Percentiles rank a stretch among this genome's conserved stretches.
Conservation (phyloP, 805 yeast species). For the Candida dendrica region DNA sequence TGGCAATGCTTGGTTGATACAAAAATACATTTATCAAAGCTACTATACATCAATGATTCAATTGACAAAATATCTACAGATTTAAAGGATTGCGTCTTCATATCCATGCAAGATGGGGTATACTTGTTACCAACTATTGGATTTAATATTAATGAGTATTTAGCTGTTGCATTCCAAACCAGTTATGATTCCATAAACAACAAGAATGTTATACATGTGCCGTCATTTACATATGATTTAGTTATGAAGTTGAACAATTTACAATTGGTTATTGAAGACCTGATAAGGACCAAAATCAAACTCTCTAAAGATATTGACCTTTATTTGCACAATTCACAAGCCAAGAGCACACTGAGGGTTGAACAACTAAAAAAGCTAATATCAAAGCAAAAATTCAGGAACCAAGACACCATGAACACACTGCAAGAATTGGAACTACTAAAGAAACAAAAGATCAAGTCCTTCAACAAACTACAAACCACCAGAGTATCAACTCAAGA, state of each 20-base stretch:
- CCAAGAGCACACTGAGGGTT: slow-evolving; percentile 1
- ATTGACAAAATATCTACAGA: slow-evolving; percentile 12
- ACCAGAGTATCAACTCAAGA: neutral
- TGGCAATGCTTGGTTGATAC: slow-evolving; percentile 22
- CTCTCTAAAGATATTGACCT: slow-evolving; percentile 8
- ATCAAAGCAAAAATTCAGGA: slow-evolving; percentile 1
- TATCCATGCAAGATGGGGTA: slow-evolving; percentile 26
- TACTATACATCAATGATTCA: slow-evolving; percentile 26
- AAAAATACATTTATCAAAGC: slow-evolving; percentile 22
- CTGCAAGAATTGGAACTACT: slow-evolving; percentile 7
- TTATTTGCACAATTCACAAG: slow-evolving; percentile 1
- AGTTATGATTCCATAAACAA: neutral
- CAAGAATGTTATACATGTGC: slow-evolving; percentile 1
- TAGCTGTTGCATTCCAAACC: neutral
- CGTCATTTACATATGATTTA: slow-evolving; percentile 30
- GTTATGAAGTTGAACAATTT: slow-evolving; percentile 35
- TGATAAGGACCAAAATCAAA: slow-evolving; percentile 14
- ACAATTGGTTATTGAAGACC: slow-evolving; percentile 28
- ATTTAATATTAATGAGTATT: slow-evolving; percentile 2
- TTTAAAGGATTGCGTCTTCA: slow-evolving; percentile 16
- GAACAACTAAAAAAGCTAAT: slow-evolving; percentile 5
- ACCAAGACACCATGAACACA: slow-evolving; percentile 1
- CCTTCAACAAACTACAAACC: slow-evolving; percentile 1
- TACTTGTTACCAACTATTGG: slow-evolving; percentile 10
- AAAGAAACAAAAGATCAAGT: slow-evolving; percentile 6